phyloP scores from a whole-genome alignment of 2,329 filamentous ascomycete species.

The Helotiales sp. region DNA sequence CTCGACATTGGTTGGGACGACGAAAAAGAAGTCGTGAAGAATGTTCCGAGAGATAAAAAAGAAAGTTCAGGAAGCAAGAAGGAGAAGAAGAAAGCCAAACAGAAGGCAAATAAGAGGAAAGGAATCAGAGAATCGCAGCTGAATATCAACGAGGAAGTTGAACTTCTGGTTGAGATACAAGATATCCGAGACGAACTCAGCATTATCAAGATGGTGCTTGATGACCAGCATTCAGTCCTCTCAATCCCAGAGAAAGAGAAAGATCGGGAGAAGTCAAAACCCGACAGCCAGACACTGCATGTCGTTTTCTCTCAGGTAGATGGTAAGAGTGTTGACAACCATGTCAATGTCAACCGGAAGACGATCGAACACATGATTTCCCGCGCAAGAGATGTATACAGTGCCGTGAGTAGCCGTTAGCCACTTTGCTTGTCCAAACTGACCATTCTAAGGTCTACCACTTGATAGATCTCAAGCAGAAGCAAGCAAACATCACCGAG shows the following conservation, averaged over 20 bases:
- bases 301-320: neutral
- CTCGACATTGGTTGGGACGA: neutral
- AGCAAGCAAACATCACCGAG: constrained; percentile 22
- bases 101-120: constrained; percentile 4
- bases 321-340: neutral
- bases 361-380: neutral
- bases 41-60: neutral
- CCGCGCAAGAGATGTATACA: constrained; percentile 5
- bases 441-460: constrained; percentile 20
- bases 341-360: neutral
- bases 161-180: constrained; percentile 8
- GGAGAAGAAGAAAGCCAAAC: neutral
- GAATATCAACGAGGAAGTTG: constrained; percentile 19
- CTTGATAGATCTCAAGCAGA: constrained; percentile 23
- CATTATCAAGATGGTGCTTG: neutral
- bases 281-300: neutral
- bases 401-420: neutral
- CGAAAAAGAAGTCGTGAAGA: constrained; percentile 1
- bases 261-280: too few species aligned
- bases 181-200: constrained; percentile 3
- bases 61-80: neutral
- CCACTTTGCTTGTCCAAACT: too few species aligned
- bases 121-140: neutral
- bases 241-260: too few species aligned
- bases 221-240: neutral